phyloP scores from a whole-genome alignment of 2,329 filamentous ascomycete species.

The Hypoxylon rubiginosum region DNA sequence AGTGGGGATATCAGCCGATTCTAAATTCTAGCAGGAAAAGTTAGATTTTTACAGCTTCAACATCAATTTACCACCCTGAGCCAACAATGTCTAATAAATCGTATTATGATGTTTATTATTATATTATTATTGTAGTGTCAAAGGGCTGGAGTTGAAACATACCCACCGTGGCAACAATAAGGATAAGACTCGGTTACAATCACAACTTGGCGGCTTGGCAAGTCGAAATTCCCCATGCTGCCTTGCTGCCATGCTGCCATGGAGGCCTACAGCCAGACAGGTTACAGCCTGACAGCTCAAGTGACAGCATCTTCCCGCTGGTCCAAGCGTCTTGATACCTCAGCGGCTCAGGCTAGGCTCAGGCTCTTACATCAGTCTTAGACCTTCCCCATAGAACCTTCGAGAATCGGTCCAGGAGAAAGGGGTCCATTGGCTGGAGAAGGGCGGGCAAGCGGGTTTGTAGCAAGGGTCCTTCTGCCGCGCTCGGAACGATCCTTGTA shows the following conservation, averaged over 20 bases:
- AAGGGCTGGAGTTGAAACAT: conserved; percentile 36
- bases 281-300: too few relatives aligned
- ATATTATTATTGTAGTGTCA: conserved; percentile 34
- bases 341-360: not conserved
- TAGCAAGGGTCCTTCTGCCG: conserved; percentile 43
- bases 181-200: conserved; percentile 36
- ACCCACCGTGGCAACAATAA: conserved; percentile 33
- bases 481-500: conserved; percentile 47
- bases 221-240: not conserved
- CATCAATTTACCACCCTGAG: too few relatives aligned
- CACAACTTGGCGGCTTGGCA: conserved; percentile 40
- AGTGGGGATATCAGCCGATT: too few relatives aligned
- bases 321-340: conserved; percentile 37
- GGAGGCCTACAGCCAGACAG: conserved; percentile 2
- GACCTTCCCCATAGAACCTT: conserved; percentile 58
- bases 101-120: conserved; percentile 27
- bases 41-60: too few relatives aligned
- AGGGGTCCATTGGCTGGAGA: conserved; percentile 37
- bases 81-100: conserved; percentile 25
- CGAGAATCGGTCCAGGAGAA: conserved; percentile 54
- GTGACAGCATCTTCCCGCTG: conserved; percentile 36
- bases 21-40: too few relatives aligned
- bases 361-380: conserved; percentile 38
- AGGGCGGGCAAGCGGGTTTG: conserved; percentile 19
- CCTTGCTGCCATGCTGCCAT: too few relatives aligned